phyloP scores from a whole-genome alignment of 805 yeast species.

The Diddensiella caesifluorescens region DNA sequence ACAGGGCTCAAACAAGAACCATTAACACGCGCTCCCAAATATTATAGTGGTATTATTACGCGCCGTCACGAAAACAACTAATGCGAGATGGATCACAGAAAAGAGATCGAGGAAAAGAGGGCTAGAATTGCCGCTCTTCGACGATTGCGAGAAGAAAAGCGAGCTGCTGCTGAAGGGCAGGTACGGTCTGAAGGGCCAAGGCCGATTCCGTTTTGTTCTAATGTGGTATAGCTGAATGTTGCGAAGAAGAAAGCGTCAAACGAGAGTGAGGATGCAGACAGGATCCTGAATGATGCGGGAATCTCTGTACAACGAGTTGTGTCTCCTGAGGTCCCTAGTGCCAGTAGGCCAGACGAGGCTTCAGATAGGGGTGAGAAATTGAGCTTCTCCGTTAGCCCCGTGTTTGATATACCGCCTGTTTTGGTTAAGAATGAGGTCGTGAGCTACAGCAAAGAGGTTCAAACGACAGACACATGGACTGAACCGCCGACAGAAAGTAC shows the following conservation, averaged over 20 bases:
- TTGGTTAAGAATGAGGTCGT: conserved; percentile 8
- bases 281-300: conserved; percentile 1
- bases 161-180: conserved; percentile 16
- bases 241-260: too few species aligned
- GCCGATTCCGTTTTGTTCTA: too few species aligned
- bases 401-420: conserved; percentile 10
- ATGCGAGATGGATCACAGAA: not conserved
- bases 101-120: conserved; percentile 48
- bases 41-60: too few species aligned
- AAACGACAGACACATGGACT: conserved; percentile 22
- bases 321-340: not conserved
- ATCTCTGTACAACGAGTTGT: conserved; percentile 1
- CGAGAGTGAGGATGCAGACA: not conserved
- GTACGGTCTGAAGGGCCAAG: too few species aligned
- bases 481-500: conserved; percentile 3
- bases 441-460: conserved; percentile 29
- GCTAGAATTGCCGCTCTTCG: conserved; percentile 48
- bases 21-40: too few species aligned
- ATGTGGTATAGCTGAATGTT: too few species aligned
- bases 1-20: too few species aligned
- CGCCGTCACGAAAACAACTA: too few species aligned
- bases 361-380: not conserved
- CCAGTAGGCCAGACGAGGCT: not conserved
- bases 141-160: conserved; percentile 36
- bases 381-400: conserved; percentile 3